Percentiles rank a stretch among this genome's conserved stretches.
Conservation (phyloP, 164 flowering plant genomes). For the Paratinospora sagittata region DNA sequence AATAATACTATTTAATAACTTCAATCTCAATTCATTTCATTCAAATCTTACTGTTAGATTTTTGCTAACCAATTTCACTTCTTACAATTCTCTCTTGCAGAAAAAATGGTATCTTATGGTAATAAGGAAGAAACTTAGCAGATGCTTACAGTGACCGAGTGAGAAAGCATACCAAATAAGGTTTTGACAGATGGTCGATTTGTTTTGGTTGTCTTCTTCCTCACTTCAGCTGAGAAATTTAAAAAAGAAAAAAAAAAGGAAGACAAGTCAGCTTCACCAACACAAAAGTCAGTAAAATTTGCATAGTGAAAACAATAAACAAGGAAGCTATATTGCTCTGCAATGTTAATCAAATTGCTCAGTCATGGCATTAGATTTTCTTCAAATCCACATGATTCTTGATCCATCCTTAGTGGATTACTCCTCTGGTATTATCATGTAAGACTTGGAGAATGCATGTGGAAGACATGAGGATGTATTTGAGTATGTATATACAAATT, state of each 20-base stretch:
- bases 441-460: no score
- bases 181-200: constrained; percentile 80
- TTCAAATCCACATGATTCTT: no score
- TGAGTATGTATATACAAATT: no score
- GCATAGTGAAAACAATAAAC: no score
- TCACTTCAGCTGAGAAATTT: constrained; percentile 76
- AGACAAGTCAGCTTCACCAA: neutral
- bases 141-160: neutral
- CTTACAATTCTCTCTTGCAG: neutral
- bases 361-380: no score
- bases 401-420: no score
- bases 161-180: constrained; percentile 60
- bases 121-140: neutral
- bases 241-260: no score
- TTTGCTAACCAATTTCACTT: neutral
- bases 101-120: neutral
- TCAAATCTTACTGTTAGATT: neutral
- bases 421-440: no score
- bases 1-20: neutral
- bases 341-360: no score
- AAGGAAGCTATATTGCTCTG: no score
- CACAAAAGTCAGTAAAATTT: no score
- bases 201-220: constrained; percentile 69
- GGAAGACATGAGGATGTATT: no score
- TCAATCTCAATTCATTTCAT: neutral